A percentile compares a stretch with the other conserved stretches of the same genome.
Evolutionary conservation across 2,329 filamentous ascomycete species (phyloP).

Genomic region (Stagonosporopsis cucurbitacearum): DNA sequence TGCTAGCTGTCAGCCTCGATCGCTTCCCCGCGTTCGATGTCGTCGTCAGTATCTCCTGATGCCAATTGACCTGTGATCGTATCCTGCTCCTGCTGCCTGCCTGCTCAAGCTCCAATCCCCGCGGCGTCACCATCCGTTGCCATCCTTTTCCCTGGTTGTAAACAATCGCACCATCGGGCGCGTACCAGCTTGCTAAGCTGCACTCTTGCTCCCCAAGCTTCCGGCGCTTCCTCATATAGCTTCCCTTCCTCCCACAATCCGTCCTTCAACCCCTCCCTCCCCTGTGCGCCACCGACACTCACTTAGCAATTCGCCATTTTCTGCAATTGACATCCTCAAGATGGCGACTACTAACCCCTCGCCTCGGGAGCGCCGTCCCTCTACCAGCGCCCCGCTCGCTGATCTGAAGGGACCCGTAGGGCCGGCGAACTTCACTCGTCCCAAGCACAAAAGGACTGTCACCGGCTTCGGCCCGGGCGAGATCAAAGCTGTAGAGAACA

Average conservation of each 20-base stretch:
- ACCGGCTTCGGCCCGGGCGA: slow-evolving; percentile 90
- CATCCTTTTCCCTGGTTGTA: slow-evolving; percentile 9
- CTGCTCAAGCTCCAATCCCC: slow-evolving; percentile 8
- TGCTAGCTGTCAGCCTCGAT: slow-evolving; percentile 23
- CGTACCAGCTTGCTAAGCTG: slow-evolving; percentile 10
- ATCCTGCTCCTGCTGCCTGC: slow-evolving; percentile 9
- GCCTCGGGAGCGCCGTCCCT: slow-evolving; percentile 79
- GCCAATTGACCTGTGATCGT: slow-evolving; percentile 10
- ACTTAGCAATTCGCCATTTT: slow-evolving; percentile 32
- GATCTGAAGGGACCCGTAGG: slow-evolving; percentile 86
- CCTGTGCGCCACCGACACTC: slow-evolving; percentile 34
- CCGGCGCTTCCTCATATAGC: slow-evolving; percentile 13
- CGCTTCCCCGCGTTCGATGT: slow-evolving; percentile 21
- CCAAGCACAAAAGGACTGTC: slow-evolving; percentile 96
- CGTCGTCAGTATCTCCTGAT: slow-evolving; percentile 18
- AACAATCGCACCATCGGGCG: slow-evolving; percentile 13
- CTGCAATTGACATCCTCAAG: slow-evolving; percentile 38
- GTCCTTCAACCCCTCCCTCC: slow-evolving; percentile 37
- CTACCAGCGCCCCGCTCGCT: slow-evolving; percentile 79
- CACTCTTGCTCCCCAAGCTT: slow-evolving; percentile 4
- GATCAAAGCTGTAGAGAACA: slow-evolving; percentile 92
- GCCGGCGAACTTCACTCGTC: slow-evolving; percentile 79
- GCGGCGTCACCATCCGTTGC: slow-evolving; percentile 15
- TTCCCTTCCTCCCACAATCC: slow-evolving; percentile 18
- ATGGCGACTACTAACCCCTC: slow-evolving; percentile 43